A percentile compares a stretch with the other conserved stretches of the same genome.
phyloP scores from a whole-genome alignment of 352 stramenopile genomes.

The Albugo laibachii region DNA sequence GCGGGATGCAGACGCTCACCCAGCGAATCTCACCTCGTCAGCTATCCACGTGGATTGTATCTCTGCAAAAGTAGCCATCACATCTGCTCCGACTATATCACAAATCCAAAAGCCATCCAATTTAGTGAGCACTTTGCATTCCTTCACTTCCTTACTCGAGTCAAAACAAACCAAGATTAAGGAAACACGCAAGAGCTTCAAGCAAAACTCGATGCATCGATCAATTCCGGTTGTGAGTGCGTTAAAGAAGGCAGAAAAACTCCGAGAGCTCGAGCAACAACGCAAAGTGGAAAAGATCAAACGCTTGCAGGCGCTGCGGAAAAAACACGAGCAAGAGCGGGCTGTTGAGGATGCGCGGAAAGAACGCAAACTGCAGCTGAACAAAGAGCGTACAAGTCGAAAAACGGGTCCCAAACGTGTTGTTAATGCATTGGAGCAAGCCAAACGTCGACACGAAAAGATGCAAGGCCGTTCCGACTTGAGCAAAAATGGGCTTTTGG shows the following conservation, averaged over 20 bases:
- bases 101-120: conserved; percentile 25
- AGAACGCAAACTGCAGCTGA: conserved; percentile 14
- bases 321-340: conserved; percentile 49
- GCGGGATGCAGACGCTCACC: not conserved
- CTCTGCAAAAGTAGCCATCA: not conserved
- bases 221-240: conserved; percentile 35
- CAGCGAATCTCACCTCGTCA: not conserved
- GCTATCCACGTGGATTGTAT: not conserved
- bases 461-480: not conserved
- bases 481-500: no score
- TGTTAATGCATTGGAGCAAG: conserved; percentile 24
- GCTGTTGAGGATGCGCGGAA: conserved; percentile 26
- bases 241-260: conserved; percentile 51
- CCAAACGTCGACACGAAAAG: conserved; percentile 12
- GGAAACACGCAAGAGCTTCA: conserved; percentile 7
- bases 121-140: conserved; percentile 51
- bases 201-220: conserved; percentile 12
- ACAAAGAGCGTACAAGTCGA: conserved; percentile 23
- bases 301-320: conserved; percentile 36
- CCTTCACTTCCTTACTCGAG: conserved; percentile 43
- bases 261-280: conserved; percentile 40
- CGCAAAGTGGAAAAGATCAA: conserved; percentile 37
- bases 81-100: not conserved
- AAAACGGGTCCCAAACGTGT: conserved; percentile 20
- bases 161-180: conserved; percentile 17